phyloP scores from a whole-genome alignment of 208 protist genomes.

The Wallacemonas sp. region DNA sequence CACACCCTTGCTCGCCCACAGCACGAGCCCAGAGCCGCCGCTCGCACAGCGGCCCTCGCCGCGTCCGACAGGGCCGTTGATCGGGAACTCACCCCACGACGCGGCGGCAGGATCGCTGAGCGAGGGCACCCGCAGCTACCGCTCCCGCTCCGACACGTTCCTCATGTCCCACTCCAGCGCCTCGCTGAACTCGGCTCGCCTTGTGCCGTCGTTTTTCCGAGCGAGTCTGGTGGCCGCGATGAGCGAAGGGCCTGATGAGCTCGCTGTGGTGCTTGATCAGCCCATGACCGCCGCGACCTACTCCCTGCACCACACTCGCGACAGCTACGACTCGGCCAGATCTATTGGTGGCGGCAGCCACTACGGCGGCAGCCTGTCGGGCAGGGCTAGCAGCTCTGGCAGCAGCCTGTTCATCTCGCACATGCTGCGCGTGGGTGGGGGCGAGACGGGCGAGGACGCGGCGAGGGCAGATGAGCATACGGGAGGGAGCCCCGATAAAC shows the following conservation, averaged over 20 bases:
- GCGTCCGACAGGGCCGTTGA: not conserved
- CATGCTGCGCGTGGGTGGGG: not conserved
- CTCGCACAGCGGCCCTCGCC: not conserved
- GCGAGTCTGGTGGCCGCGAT: conserved; percentile 10
- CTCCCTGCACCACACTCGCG: conserved; percentile 8
- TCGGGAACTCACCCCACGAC: not conserved
- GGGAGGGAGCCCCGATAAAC: not conserved
- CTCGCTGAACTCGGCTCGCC: conserved; percentile 3
- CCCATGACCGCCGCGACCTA: conserved; percentile 11
- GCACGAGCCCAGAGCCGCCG: not conserved
- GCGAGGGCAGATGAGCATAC: not conserved
- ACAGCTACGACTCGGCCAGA: conserved; percentile 1
- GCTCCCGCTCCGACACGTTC: conserved; percentile 1
- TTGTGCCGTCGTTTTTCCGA: conserved; percentile 10
- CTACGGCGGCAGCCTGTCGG: not conserved
- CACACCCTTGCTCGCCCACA: too few species aligned
- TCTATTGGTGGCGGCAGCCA: conserved; percentile 7
- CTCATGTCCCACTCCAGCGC: not conserved
- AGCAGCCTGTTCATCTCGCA: conserved; percentile 6
- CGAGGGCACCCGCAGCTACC: conserved; percentile 2
- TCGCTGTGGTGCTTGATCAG: not conserved
- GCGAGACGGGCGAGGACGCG: not conserved
- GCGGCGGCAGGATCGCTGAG: not conserved
- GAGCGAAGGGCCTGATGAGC: not conserved
- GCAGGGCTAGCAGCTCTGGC: conserved; percentile 1